Conservation (phyloP, 2,329 filamentous ascomycete genomes). For the Trichophyton mentagrophytes region DNA sequence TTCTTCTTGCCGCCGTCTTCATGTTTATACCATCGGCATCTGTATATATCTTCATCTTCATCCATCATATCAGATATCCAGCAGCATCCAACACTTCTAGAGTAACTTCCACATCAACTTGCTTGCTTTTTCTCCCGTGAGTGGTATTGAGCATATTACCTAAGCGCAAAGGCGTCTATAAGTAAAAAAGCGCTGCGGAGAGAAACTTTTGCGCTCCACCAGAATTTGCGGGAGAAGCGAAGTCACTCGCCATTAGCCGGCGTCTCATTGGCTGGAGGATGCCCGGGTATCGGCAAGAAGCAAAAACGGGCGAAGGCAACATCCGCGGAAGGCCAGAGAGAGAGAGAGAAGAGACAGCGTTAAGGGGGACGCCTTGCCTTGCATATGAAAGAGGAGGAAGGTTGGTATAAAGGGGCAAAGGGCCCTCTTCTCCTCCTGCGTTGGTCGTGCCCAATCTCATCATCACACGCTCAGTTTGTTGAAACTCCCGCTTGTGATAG, state of each 20-base stretch:
- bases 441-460: no score
- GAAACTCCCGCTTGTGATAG: no score
- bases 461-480: no score
- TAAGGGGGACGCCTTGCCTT: no score
- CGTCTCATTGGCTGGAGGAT: no score
- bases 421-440: no score
- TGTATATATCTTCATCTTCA: neutral
- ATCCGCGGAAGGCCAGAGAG: no score
- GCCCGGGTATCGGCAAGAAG: no score
- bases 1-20: neutral
- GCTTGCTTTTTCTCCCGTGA: neutral
- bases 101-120: neutral
- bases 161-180: neutral
- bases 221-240: neutral
- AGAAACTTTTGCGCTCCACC: neutral
- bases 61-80: neutral
- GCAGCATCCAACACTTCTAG: no score
- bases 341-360: no score
- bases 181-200: no score
- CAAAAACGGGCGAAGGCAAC: no score
- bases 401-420: neutral
- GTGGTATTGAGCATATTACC: slow-evolving; percentile 11
- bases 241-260: neutral
- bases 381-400: neutral
- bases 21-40: neutral